Percentiles rank a stretch among this genome's conserved stretches.
Evolutionary conservation across 768 basidiomycete species (phyloP).

Genomic region (Thelephora ganbajun): DNA sequence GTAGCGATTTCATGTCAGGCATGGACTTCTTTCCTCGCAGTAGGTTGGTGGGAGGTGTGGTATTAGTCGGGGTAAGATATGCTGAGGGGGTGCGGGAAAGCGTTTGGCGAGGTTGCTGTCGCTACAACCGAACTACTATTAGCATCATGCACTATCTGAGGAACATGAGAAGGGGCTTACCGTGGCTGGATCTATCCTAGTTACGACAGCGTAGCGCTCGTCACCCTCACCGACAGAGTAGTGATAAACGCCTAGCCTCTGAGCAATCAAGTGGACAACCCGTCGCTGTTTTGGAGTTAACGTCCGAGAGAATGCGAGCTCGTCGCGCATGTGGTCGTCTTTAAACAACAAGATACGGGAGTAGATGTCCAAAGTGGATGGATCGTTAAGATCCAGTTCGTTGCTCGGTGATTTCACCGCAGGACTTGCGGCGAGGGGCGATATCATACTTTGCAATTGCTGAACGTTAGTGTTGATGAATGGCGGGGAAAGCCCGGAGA

Average conservation of each 20-base stretch:
- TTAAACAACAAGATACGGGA: constrained; percentile 94
- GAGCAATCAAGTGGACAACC: constrained; percentile 91
- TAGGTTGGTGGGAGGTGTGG: constrained; percentile 30
- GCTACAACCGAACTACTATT: constrained; percentile 24
- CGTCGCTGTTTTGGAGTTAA: constrained; percentile 76
- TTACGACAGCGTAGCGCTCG: constrained; percentile 88
- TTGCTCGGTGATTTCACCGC: constrained; percentile 49
- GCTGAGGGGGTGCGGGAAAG: constrained; percentile 74
- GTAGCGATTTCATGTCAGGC: constrained; percentile 91
- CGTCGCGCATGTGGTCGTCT: constrained; percentile 93
- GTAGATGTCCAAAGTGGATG: constrained; percentile 92
- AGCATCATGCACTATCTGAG: constrained; percentile 1
- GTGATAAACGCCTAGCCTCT: constrained; percentile 91
- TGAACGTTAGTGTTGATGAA: constrained; percentile 30
- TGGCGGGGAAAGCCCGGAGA: constrained; percentile 23
- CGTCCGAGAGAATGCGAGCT: constrained; percentile 89
- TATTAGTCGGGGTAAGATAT: constrained; percentile 47
- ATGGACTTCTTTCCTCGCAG: constrained; percentile 95
- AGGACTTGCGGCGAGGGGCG: constrained; percentile 44
- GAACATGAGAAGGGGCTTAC: constrained; percentile 27
- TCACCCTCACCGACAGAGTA: constrained; percentile 90
- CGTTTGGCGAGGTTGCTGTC: constrained; percentile 44
- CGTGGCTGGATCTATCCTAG: constrained; percentile 74
- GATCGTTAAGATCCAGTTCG: constrained; percentile 93
- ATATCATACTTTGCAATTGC: constrained; percentile 21